Conservation (phyloP, 768 basidiomycete species). For the Baorangia bicolor region DNA sequence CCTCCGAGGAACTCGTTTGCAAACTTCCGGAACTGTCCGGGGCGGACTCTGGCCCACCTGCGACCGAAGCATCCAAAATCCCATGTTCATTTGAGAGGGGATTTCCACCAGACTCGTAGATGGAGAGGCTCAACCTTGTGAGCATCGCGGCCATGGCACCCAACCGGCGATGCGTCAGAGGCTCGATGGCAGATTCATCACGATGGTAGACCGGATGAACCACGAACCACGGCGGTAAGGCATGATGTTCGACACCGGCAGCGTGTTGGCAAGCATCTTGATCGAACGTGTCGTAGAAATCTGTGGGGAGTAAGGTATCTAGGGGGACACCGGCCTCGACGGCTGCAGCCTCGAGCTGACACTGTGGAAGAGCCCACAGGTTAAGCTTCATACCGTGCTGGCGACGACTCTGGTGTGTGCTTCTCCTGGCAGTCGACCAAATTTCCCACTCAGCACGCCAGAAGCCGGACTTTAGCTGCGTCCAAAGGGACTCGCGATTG, state of each 20-base stretch:
- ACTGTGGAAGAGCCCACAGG: constrained; percentile 52
- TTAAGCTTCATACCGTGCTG: constrained; percentile 60
- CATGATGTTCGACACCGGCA: neutral
- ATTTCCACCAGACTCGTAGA: constrained; percentile 29
- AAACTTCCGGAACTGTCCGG: constrained; percentile 11
- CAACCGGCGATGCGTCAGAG: constrained; percentile 56
- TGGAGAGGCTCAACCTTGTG: constrained; percentile 48
- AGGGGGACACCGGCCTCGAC: constrained; percentile 68
- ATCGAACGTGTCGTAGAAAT: constrained; percentile 27
- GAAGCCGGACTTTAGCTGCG: constrained; percentile 6
- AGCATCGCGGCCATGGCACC: constrained; percentile 58
- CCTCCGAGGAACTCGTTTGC: constrained; percentile 3
- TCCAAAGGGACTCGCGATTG: constrained; percentile 6
- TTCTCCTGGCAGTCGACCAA: neutral
- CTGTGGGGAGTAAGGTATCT: constrained; percentile 45
- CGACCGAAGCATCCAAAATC: neutral
- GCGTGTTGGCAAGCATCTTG: neutral
- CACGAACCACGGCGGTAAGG: constrained; percentile 18
- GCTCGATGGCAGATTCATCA: constrained; percentile 13
- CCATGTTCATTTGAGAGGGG: neutral
- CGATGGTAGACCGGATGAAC: constrained; percentile 21
- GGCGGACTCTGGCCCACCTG: neutral
- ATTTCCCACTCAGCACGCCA: constrained; percentile 12
- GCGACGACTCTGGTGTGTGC: constrained; percentile 3
- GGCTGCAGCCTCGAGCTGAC: constrained; percentile 59